A percentile compares a stretch with the other conserved stretches of the same genome.
phyloP scores from a whole-genome alignment of 1,284 basidiomycete genomes.

The Microbotryum intermedium region DNA sequence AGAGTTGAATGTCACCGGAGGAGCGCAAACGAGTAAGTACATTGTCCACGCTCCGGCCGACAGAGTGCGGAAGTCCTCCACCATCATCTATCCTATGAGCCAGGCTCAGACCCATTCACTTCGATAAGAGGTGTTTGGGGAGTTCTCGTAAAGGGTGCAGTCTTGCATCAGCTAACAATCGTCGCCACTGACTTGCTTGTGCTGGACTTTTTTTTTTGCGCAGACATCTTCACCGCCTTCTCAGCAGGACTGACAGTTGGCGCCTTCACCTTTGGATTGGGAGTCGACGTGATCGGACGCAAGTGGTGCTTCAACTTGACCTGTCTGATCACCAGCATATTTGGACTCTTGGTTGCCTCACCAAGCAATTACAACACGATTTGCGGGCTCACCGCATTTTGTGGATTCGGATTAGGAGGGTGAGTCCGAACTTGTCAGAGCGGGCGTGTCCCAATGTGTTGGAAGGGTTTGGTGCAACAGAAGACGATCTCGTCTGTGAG shows the following conservation, averaged over 20 bases:
- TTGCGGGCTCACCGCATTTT: constrained; percentile 38
- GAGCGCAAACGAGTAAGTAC: constrained; percentile 55
- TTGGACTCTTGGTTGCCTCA: constrained; percentile 46
- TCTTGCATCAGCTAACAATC: too few species aligned
- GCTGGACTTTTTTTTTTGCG: constrained; percentile 46
- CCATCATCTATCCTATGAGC: constrained; percentile 35
- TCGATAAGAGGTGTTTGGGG: too few species aligned
- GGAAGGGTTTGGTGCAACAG: too few species aligned
- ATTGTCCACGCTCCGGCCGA: constrained; percentile 12
- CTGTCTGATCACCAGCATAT: constrained; percentile 58
- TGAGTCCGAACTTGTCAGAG: constrained; percentile 34
- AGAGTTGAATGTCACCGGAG: constrained; percentile 42
- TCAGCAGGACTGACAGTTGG: constrained; percentile 46
- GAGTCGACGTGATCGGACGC: constrained; percentile 36
- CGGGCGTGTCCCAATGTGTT: too few species aligned
- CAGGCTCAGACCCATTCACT: too few species aligned
- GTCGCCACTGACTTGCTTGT: too few species aligned
- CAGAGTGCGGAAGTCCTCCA: constrained; percentile 48
- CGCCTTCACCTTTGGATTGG: constrained; percentile 48
- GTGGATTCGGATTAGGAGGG: constrained; percentile 54
- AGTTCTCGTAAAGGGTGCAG: too few species aligned
- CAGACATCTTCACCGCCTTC: constrained; percentile 56
- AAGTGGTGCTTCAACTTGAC: constrained; percentile 67
- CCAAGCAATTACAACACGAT: constrained; percentile 38
- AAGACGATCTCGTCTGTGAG: too few species aligned